Conservation (phyloP, 176 grass and related monocot genomes). For the Paspalum notatum region DNA sequence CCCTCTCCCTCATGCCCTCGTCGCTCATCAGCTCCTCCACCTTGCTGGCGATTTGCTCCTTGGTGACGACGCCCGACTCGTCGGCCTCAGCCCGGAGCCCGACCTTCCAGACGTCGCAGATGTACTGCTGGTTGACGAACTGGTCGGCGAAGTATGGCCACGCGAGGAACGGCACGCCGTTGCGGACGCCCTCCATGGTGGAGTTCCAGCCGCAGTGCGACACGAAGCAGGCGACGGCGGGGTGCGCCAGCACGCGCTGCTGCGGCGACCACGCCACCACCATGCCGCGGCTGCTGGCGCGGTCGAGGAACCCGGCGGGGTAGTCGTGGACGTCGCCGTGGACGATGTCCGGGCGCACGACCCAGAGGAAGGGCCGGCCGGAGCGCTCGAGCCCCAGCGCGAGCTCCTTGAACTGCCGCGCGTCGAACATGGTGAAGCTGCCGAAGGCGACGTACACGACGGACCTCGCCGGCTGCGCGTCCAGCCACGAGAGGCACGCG, state of each 20-base stretch:
- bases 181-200: constrained; percentile 51
- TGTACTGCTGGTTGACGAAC: constrained; percentile 20
- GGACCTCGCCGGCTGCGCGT: constrained; percentile 37
- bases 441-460: constrained; percentile 59
- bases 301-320: constrained; percentile 13
- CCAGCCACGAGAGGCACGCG: constrained; percentile 44
- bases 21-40: constrained; percentile 13
- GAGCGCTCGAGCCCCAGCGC: constrained; percentile 48
- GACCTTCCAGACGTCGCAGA: constrained; percentile 21
- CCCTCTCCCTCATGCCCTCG: not conserved
- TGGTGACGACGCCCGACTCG: not conserved
- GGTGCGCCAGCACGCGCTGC: constrained; percentile 30
- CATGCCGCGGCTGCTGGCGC: not conserved
- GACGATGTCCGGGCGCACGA: constrained; percentile 33
- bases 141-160: constrained; percentile 49
- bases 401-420: constrained; percentile 47
- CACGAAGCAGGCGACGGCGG: constrained; percentile 42
- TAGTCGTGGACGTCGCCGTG: constrained; percentile 22
- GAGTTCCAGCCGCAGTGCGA: constrained; percentile 62
- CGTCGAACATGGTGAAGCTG: constrained; percentile 44
- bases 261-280: constrained; percentile 28
- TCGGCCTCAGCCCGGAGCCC: constrained; percentile 1
- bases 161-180: constrained; percentile 50
- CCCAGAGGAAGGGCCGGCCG: constrained; percentile 46
- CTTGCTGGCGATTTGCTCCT: constrained; percentile 27